Base-by-base conservation (phyloP, 805 yeast species). In the Yarrowia porcina region DNA sequence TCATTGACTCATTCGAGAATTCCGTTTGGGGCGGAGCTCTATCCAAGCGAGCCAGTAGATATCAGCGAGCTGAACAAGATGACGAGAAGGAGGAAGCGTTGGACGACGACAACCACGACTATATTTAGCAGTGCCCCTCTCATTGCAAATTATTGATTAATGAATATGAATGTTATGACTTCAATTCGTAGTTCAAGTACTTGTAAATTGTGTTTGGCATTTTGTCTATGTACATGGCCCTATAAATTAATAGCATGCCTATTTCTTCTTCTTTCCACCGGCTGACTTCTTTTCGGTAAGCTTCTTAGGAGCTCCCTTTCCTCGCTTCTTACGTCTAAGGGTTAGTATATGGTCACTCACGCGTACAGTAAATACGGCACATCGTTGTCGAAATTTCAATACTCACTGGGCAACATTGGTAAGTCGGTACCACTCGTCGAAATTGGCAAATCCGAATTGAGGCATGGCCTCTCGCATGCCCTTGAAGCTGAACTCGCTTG, bases 241-340 rank as follows among this genome's bases (percentile, higher is more conserved):
- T 44, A 52, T 52, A 52, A 52, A 52, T 52, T 50, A 52, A 25
- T 25, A 52, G 23, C 32, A 18, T 18, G 27, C 20, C 38, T 33
- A 65, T 50, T 61, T 65, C 52, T 64, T 63, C 63, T 65, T 63
- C 61, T 67, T 67, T 56, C 66, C 66, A 39, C 67, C 69, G 17
- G 42, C 66, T 10, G 63, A 71, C 65, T 69, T 69, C 69, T 70
- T 70, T 32, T 69, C 72, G 63, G 67, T 67, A 23, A 66, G 63
- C 67, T 71, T 71, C 63, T 67, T 67, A 18, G 73, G 73, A 7
- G 73, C 73, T 11, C 73, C 73, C 61, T 71, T 71, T 20, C 73
- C 73, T 61, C 65, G 41, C 56, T 44, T 59, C 42, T 45, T 42
- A 23, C 63, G 63, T 36, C 63, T 59, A 33, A 18, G 6, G 17